Evolutionary conservation across 2,329 filamentous ascomycete species (phyloP).

Genomic region (Fusarium sp.): DNA sequence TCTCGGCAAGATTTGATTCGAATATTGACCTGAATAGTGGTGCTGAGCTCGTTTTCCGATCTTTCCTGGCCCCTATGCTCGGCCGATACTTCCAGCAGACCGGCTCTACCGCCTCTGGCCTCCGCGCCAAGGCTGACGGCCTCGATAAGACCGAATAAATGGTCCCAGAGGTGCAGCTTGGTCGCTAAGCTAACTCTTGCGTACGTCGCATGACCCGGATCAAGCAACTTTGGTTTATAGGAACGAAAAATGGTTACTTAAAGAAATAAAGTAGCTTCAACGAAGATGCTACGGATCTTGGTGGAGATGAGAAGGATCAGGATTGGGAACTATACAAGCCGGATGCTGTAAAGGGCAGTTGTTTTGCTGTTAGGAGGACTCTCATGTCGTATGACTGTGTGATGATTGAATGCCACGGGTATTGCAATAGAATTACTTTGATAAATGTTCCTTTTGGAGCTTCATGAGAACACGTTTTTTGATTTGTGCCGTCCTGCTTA

Average conservation of each 20-base stretch:
- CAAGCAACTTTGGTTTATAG: conserved; percentile 42
- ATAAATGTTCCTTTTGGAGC: conserved; percentile 45
- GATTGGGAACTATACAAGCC: conserved; percentile 18
- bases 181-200: conserved; percentile 47
- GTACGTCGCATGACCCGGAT: conserved; percentile 41
- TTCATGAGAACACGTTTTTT: conserved; percentile 48
- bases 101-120: conserved; percentile 84
- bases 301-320: conserved; percentile 33
- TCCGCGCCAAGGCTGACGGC: conserved; percentile 88
- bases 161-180: conserved; percentile 38
- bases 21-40: conserved; percentile 69
- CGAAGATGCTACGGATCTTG: conserved; percentile 19
- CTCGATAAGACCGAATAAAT: conserved; percentile 76
- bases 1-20: conserved; percentile 11
- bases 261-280: conserved; percentile 28
- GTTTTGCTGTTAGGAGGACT: conserved; percentile 29
- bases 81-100: conserved; percentile 86
- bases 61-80: conserved; percentile 91
- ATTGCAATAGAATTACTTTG: conserved; percentile 45
- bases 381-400: conserved; percentile 43
- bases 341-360: conserved; percentile 21
- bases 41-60: conserved; percentile 96
- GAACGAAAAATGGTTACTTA: conserved; percentile 29
- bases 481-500: conserved; percentile 30
- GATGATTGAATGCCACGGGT: conserved; percentile 41